Base-by-base conservation (phyloP, 192 early-diverging fungal species). In the Backusella liffmaniae region DNA sequence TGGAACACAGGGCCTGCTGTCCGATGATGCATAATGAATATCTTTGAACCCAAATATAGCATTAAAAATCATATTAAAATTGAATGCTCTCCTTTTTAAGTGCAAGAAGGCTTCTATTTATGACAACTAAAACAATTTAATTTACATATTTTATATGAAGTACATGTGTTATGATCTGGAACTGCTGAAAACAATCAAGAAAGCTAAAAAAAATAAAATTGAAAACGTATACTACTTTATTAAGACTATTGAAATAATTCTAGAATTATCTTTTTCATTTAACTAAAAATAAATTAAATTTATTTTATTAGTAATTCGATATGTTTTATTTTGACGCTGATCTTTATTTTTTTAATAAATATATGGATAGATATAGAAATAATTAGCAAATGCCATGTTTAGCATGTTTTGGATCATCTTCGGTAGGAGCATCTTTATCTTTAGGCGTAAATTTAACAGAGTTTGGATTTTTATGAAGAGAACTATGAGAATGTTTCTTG, bases 341-440 rank as follows among this genome's bases (percentile, higher is more conserved):
- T 26, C 12, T 2, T 7, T 23, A 59, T 29, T 62, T 56, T 56
- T 62, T 21, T 23, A 62, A 26, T 12, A 26, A 59, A 39, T 39
- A 39, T 10, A 39, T 37, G 8, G 2, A 3, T 39, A 39, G 7
- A 37, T n/a, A 53, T n/a, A 53, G 2, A 32, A 32, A 3, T 21
- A 53, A n/a, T 62, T 62, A 62, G 12, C 56, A 62, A 62, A 62
- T 62, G 26, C 56, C 56, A 62, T 62, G 56, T 62, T 62, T 62
- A 23, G 1, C 56, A 62, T 29, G 7, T 8, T 62, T 62, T 29
- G 56, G 56, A 62, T 29, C 56, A 26, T 62, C 23, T 5, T 29
- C 26, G 0, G 56, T 29, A 29, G 56, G 56, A 62, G 56, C 9
- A 4, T 62, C 56, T 9, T 62, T 23, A 29, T 62, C 9, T 62